phyloP scores from a whole-genome alignment of 2,329 filamentous ascomycete genomes.

The Lasiodiplodia sp. region DNA sequence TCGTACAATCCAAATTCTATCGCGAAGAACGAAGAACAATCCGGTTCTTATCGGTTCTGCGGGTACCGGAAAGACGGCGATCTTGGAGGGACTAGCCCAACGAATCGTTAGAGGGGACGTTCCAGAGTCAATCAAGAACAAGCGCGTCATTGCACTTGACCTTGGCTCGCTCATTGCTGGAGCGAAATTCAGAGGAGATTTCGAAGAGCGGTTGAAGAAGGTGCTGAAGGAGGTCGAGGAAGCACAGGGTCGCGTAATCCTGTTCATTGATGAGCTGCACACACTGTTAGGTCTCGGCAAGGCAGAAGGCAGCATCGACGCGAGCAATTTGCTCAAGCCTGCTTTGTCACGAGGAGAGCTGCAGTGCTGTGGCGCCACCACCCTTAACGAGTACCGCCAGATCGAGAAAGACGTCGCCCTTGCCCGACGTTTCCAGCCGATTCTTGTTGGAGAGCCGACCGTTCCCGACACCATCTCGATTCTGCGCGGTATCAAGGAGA shows the following conservation, averaged over 20 bases:
- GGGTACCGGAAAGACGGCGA: slow-evolving; percentile 92
- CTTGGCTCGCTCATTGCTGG: slow-evolving; percentile 93
- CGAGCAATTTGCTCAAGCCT: slow-evolving; percentile 92
- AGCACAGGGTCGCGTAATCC: slow-evolving; percentile 85
- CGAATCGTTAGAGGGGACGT: slow-evolving; percentile 92
- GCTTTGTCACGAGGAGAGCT: slow-evolving; percentile 91
- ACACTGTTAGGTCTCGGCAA: slow-evolving; percentile 91
- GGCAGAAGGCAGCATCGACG: slow-evolving; percentile 94
- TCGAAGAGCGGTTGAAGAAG: slow-evolving; percentile 91
- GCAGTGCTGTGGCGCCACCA: slow-evolving; percentile 95
- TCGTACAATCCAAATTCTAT: slow-evolving; percentile 91
- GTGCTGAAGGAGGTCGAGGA: slow-evolving; percentile 91
- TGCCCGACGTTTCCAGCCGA: slow-evolving; percentile 91
- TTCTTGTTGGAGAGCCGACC: slow-evolving; percentile 87
- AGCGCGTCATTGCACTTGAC: slow-evolving; percentile 85
- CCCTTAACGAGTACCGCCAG: slow-evolving; percentile 85
- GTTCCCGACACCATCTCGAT: slow-evolving; percentile 96
- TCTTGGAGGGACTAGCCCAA: slow-evolving; percentile 87
- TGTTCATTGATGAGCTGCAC: slow-evolving; percentile 96
- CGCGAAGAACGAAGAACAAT: slow-evolving; percentile 92
- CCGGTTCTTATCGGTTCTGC: slow-evolving; percentile 92
- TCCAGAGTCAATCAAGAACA: slow-evolving; percentile 94
- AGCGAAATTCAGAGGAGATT: slow-evolving; percentile 94
- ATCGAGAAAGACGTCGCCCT: slow-evolving; percentile 97
- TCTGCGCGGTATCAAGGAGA: slow-evolving; percentile 93